Percentiles rank a stretch among this genome's conserved stretches.
Evolutionary conservation across 2,329 filamentous ascomycete genomes (phyloP).

Genomic region (Metarhizium sp.): DNA sequence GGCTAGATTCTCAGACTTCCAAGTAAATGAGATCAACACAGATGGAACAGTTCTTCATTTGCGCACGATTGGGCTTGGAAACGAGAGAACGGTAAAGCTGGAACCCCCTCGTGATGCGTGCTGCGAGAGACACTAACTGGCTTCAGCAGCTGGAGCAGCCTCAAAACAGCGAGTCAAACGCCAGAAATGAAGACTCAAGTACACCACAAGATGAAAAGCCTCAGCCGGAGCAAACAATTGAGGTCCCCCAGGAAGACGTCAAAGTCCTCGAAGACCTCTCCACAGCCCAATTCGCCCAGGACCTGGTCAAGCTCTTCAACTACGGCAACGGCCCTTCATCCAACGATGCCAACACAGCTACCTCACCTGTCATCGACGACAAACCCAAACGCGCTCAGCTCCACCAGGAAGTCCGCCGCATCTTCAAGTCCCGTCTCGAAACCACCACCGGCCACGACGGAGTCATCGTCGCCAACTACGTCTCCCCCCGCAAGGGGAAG

Average conservation of each 20-base stretch:
- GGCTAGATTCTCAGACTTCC: constrained; percentile 74
- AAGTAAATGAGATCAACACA: constrained; percentile 79
- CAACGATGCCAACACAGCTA: constrained; percentile 22
- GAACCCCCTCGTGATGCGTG: neutral
- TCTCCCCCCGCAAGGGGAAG: constrained; percentile 36
- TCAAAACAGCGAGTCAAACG: constrained; percentile 8
- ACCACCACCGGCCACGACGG: constrained; percentile 53
- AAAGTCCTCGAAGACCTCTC: constrained; percentile 29
- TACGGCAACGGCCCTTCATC: constrained; percentile 20
- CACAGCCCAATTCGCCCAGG: constrained; percentile 27
- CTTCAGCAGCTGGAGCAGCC: constrained; percentile 9
- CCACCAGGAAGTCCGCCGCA: constrained; percentile 60
- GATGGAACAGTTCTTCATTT: constrained; percentile 71
- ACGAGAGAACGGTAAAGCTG: constrained; percentile 8
- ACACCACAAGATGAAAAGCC: constrained; percentile 10
- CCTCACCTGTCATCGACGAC: constrained; percentile 33
- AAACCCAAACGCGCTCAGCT: constrained; percentile 35
- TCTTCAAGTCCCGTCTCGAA: constrained; percentile 71
- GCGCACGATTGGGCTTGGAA: constrained; percentile 30
- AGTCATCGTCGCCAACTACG: constrained; percentile 58
- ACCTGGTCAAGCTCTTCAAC: constrained; percentile 32
- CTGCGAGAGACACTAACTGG: neutral
- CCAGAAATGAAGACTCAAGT: constrained; percentile 10
- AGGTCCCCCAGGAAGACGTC: constrained; percentile 23
- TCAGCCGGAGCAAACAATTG: constrained; percentile 10